phyloP scores from a whole-genome alignment of 495 filamentous ascomycete species.

The Hypoxylon intermedium region DNA sequence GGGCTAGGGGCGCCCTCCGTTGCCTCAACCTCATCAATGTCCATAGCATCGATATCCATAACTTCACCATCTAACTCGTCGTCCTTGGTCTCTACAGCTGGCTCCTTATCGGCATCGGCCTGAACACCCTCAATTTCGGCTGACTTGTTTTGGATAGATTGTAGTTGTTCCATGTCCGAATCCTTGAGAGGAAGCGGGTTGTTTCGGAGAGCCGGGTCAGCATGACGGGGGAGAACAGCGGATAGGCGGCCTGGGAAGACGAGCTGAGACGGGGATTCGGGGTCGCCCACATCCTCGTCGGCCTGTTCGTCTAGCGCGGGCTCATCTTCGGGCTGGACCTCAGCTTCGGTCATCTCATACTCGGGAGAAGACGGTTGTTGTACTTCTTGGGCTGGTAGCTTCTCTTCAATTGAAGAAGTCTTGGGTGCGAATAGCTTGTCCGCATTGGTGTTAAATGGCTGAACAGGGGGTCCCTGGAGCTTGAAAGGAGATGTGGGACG shows the following conservation, averaged over 20 bases:
- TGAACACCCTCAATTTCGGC: slow-evolving; percentile 2
- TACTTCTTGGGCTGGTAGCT: slow-evolving; percentile 11
- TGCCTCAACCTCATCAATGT: slow-evolving; percentile 16
- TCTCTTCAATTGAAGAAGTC: slow-evolving; percentile 15
- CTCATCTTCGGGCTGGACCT: slow-evolving; percentile 32
- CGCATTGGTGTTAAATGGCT: slow-evolving; percentile 1
- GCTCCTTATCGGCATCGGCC: slow-evolving; percentile 4
- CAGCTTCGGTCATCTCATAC: slow-evolving; percentile 7
- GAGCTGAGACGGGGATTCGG: slow-evolving; percentile 45
- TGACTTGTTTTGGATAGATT: slow-evolving; percentile 1
- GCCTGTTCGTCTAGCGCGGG: not conserved
- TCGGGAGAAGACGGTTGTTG: slow-evolving; percentile 5
- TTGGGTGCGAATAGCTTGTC: slow-evolving; percentile 17
- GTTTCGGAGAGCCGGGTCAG: slow-evolving; percentile 51
- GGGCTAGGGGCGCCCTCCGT: slow-evolving; percentile 21
- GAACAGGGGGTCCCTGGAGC: slow-evolving; percentile 15
- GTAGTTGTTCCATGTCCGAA: slow-evolving; percentile 7
- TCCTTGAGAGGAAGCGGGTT: slow-evolving; percentile 26
- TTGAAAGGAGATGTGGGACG: slow-evolving; percentile 40
- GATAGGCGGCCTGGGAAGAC: slow-evolving; percentile 60
- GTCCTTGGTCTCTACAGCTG: slow-evolving; percentile 47
- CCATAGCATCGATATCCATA: slow-evolving; percentile 41
- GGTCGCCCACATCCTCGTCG: slow-evolving; percentile 26
- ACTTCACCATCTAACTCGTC: slow-evolving; percentile 44
- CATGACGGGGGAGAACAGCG: slow-evolving; percentile 56